Conservation (phyloP, 192 early-diverging fungal species). For the Podila clonocystis region DNA sequence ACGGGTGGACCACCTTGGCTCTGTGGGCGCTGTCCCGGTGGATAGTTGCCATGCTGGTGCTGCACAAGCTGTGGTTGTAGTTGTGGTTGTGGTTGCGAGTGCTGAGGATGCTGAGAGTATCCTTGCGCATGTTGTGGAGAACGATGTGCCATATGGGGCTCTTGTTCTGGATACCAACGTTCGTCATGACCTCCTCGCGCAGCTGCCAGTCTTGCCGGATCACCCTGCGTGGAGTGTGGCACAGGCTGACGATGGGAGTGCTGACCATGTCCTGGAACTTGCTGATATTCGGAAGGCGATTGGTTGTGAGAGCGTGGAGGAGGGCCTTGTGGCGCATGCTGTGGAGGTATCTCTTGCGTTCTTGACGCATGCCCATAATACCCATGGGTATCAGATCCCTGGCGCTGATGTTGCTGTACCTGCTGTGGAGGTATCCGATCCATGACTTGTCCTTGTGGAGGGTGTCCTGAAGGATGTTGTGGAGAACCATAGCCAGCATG, state of each 20-base stretch:
- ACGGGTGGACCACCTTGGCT: not conserved
- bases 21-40: not conserved
- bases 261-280: conserved; percentile 6
- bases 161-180: not conserved
- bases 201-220: not conserved
- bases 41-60: not conserved
- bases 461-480: not conserved
- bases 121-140: not conserved
- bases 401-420: conserved; percentile 15
- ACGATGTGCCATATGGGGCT: not conserved
- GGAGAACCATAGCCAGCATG: not conserved
- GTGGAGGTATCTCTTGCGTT: conserved; percentile 21
- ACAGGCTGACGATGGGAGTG: not conserved
- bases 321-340: conserved; percentile 6
- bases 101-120: not conserved
- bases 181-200: not conserved
- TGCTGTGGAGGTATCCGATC: conserved; percentile 5
- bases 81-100: not conserved
- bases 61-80: not conserved
- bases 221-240: not conserved
- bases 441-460: not conserved
- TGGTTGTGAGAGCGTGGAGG: conserved; percentile 20
- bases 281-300: conserved; percentile 22
- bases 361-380: conserved; percentile 23
- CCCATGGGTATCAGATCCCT: conserved; percentile 3